Base-by-base conservation (phyloP, 75 land plant species). In the Picea glauca region DNA sequence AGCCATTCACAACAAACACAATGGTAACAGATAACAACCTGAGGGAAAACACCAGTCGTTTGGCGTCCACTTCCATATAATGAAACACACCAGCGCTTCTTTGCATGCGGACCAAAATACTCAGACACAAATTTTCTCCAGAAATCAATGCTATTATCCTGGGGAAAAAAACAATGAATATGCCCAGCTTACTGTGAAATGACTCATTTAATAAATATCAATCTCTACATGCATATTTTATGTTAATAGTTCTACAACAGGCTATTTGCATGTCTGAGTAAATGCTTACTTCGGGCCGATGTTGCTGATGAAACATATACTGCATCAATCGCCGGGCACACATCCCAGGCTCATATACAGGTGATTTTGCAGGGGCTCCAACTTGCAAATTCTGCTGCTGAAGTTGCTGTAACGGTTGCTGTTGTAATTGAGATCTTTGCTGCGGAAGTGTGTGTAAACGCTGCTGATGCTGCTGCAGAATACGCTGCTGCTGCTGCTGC, bases 11-110 rank as follows among this genome's bases (percentile, higher is more conserved):
- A 50, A 32, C 70, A 66, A 66, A 32, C 54, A 70, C 54, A 46
- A 40, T 43, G 23, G 50, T 70, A n/a, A 70, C 3, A 70, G 17
- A 70, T 7, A 17, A 43, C 58, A 75, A 91, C 99, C 99, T 97
- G 98, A 76, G 95, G 98, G 77, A 97, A 97, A 78, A 95, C 98
- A 38, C 98, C 99, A 82, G 94, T 93, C n/a, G 98, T 91, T 80
- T 97, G 99, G 20, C 98, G 85, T 46, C 98, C 96, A 90, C 84
- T 95, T 80, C 91, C 94, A 84, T 95, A 97, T 72, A 90, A 78
- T 26, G 99, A 95, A 76, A 97, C 96, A 86, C 99, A 97, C 99
- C 99, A 97, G 57, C 95, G 87, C 78, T 97, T 97, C 83, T 90
- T 97, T 26, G 99, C 98, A 77, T 86, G 76, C 9, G 98, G 98